A percentile compares a stretch with the other conserved stretches of the same genome.
Evolutionary conservation across 176 grass and related monocot species (phyloP).

Genomic region (Echinochloa phyllopogon): DNA sequence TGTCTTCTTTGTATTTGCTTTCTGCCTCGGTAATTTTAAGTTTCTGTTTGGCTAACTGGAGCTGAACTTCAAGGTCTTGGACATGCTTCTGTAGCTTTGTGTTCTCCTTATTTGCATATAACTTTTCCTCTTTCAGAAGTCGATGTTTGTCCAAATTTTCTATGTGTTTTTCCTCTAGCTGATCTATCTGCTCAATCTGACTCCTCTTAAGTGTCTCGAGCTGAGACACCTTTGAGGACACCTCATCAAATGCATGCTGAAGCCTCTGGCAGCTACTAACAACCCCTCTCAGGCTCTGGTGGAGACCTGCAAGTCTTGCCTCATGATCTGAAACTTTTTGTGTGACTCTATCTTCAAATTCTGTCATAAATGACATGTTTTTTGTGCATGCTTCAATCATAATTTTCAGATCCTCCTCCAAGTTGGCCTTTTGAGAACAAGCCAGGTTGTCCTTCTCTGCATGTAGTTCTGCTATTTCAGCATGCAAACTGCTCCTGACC

Average conservation of each 20-base stretch:
- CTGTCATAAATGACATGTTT: constrained; percentile 49
- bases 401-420: constrained; percentile 62
- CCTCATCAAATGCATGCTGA: constrained; percentile 53
- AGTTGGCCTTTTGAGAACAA: constrained; percentile 53
- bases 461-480: constrained; percentile 30
- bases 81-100: constrained; percentile 53
- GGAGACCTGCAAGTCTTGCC: constrained; percentile 39
- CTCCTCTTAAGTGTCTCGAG: constrained; percentile 56
- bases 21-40: constrained; percentile 68
- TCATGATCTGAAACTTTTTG: constrained; percentile 59
- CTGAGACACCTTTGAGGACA: constrained; percentile 37
- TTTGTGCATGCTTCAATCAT: constrained; percentile 48
- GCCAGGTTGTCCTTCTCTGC: constrained; percentile 38
- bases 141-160: constrained; percentile 44
- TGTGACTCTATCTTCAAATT: constrained; percentile 59
- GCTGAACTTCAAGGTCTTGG: constrained; percentile 62
- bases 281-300: constrained; percentile 38
- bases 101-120: constrained; percentile 55
- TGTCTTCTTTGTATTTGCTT: constrained; percentile 71
- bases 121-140: constrained; percentile 52
- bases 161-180: constrained; percentile 31
- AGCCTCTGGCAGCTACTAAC: constrained; percentile 49
- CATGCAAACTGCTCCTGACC: constrained; percentile 23
- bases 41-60: constrained; percentile 71
- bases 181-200: constrained; percentile 52